phyloP scores from a whole-genome alignment of 352 stramenopile genomes.

The Paralagenidium karlingii region DNA sequence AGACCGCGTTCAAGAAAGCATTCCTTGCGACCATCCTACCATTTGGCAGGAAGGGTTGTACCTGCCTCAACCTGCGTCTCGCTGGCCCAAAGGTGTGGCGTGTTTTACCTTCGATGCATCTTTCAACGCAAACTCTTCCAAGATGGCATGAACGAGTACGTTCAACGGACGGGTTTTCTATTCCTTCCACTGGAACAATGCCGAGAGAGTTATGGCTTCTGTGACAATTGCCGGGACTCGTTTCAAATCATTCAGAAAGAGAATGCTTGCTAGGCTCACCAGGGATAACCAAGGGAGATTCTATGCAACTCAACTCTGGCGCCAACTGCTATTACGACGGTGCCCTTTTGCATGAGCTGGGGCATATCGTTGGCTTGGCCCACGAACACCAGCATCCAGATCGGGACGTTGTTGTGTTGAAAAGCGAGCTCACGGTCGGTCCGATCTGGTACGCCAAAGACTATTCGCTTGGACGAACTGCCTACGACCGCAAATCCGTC shows the following conservation, averaged over 20 bases:
- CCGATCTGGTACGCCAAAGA: slow-evolving; percentile 10
- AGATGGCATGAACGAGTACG: slow-evolving; percentile 22
- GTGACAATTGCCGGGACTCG: slow-evolving; percentile 19
- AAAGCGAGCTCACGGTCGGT: background rate
- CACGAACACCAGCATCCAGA: slow-evolving; percentile 4
- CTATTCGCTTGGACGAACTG: slow-evolving; percentile 6
- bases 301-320: slow-evolving; percentile 33
- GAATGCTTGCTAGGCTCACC: slow-evolving; percentile 18
- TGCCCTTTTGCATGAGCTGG: slow-evolving; percentile 1
- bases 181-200: slow-evolving; percentile 23
- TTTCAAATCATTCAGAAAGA: slow-evolving; percentile 18
- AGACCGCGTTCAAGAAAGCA: slow-evolving; percentile 10
- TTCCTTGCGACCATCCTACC: slow-evolving; percentile 25
- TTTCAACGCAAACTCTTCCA: slow-evolving; percentile 22
- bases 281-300: no score
- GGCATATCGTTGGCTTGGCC: slow-evolving; percentile 1
- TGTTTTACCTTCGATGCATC: slow-evolving; percentile 16
- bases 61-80: no score
- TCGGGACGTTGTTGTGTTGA: slow-evolving; percentile 2
- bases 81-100: slow-evolving; percentile 21
- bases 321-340: slow-evolving; percentile 18
- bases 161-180: slow-evolving; percentile 14
- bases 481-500: background rate
- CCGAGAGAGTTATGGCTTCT: slow-evolving; percentile 11
- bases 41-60: slow-evolving; percentile 15